phyloP scores from a whole-genome alignment of 2,329 filamentous ascomycete species.

The Helotiales sp. region DNA sequence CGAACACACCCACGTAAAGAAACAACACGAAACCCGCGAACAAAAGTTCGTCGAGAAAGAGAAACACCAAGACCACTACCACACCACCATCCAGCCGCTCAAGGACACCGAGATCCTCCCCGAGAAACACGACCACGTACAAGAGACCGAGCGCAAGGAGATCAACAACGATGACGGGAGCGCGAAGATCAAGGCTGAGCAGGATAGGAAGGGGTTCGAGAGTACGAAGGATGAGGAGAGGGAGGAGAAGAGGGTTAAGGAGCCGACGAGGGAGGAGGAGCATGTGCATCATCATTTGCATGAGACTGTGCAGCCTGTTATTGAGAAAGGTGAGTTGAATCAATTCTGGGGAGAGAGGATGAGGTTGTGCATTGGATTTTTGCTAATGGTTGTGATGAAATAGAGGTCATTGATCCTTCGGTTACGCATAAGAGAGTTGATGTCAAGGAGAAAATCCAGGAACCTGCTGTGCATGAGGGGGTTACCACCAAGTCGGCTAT shows the following conservation, averaged over 20 bases:
- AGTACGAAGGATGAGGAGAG: slow-evolving; percentile 43
- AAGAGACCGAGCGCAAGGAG: slow-evolving; percentile 56
- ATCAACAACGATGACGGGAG: slow-evolving; percentile 56
- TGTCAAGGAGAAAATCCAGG: slow-evolving; percentile 70
- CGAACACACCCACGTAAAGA: slow-evolving; percentile 25
- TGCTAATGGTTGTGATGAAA: slow-evolving; percentile 10
- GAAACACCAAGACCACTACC: slow-evolving; percentile 69
- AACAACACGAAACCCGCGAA: slow-evolving; percentile 57
- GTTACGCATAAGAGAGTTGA: slow-evolving; percentile 70
- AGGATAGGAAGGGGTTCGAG: slow-evolving; percentile 53
- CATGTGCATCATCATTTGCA: slow-evolving; percentile 56
- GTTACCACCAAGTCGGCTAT: slow-evolving; percentile 63
- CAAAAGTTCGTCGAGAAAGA: slow-evolving; percentile 63
- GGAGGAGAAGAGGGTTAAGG: slow-evolving; percentile 39
- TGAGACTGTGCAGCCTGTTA: slow-evolving; percentile 61
- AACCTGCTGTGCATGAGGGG: slow-evolving; percentile 61
- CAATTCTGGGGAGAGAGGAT: not conserved
- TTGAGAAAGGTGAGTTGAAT: slow-evolving; percentile 50
- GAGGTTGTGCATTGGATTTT: not conserved
- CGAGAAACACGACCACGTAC: slow-evolving; percentile 59
- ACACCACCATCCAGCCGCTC: slow-evolving; percentile 68
- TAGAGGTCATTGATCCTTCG: slow-evolving; percentile 61
- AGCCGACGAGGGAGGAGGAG: slow-evolving; percentile 54
- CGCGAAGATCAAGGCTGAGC: slow-evolving; percentile 45
- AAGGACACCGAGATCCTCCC: slow-evolving; percentile 50